Base-by-base conservation (phyloP, 176 grass and related monocot genomes). In the Chrysopogon serrulatus region DNA sequence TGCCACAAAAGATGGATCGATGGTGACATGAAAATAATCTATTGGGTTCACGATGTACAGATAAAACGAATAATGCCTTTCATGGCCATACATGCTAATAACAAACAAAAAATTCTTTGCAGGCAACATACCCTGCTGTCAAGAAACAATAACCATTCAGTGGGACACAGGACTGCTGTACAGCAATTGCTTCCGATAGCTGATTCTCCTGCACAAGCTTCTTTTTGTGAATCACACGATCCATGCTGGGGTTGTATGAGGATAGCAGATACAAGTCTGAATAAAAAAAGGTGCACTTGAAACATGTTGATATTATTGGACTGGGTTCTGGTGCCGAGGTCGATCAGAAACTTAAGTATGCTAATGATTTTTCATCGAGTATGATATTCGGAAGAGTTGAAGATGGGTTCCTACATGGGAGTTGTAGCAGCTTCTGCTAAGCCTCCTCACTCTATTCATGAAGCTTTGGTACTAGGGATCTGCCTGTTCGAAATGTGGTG, bases 221-320 rank as follows among this genome's bases (percentile, higher is more conserved):
- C 7, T 18, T 5, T 1, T 63, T 32, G 56, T 81, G 57, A 62
- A 82, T 69, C 69, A 23, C 44, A 97, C 92, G 95, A 86, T 91
- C 79, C 47, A 74, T 98, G 24, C 88, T 98, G 5, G 95, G 92
- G 3, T 70, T 93, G 78, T 85, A 94, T 14, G 95, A 98, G 80
- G 95, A 98, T 51, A 93, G 65, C 70, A 94, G 95, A 80, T 98
- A 92, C 86, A 98, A 95, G 84, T 92, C 95, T 33, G 95, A 98
- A 51, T 82, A 88, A 0, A 98, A 94, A 53, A 98, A 93, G 80
- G 62, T 86, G 71, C 86, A 89, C 64, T 92, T 98, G 78, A 93
- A 94, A 59, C 86, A 90, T 47, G 90, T 98, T 45, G 92, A 98
- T 78, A 79, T 33, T n/a, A n/a, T n/a, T n/a, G n/a, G n/a, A n/a